Conservation (phyloP, 371 early-diverging fungal genomes). For the Circinella umbellata region DNA sequence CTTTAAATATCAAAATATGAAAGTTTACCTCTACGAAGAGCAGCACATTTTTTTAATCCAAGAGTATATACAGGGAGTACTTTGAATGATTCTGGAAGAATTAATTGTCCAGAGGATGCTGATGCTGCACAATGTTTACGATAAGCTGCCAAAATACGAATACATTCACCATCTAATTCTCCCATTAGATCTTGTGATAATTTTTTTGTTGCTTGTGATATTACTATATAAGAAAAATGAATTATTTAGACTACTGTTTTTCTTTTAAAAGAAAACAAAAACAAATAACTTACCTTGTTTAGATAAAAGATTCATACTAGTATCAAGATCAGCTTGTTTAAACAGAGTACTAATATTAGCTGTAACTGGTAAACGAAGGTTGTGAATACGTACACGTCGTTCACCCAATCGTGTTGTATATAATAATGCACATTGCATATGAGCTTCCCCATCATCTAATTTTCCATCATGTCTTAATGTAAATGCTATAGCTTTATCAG, state of each 20-base stretch:
- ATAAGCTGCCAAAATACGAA: constrained; percentile 89
- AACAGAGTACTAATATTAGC: constrained; percentile 81
- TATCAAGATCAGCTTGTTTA: constrained; percentile 91
- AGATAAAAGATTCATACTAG: constrained; percentile 82
- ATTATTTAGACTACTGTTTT: no score
- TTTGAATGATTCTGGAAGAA: constrained; percentile 96
- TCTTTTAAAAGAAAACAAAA: not conserved
- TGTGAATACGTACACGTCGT: constrained; percentile 93
- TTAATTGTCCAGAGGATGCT: constrained; percentile 91
- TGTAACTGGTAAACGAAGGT: constrained; percentile 82
- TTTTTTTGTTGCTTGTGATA: constrained; percentile 65
- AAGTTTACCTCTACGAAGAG: constrained; percentile 68
- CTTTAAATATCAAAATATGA: no score
- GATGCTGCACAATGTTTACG: constrained; percentile 90
- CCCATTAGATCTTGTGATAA: constrained; percentile 84
- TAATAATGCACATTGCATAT: constrained; percentile 90
- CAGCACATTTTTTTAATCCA: constrained; percentile 74
- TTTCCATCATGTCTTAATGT: constrained; percentile 87
- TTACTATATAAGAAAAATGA: constrained; percentile 44
- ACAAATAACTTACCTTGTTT: constrained; percentile 62
- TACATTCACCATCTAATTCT: constrained; percentile 55
- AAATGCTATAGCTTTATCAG: constrained; percentile 80
- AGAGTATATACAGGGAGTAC: constrained; percentile 84
- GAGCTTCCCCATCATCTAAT: constrained; percentile 83
- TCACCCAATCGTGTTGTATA: constrained; percentile 90